These are phyloP conservation scores for Bretschneidera sinensis DNA, from an alignment of 345 rosid genomes.

Conservation along the genomic window DNA sequence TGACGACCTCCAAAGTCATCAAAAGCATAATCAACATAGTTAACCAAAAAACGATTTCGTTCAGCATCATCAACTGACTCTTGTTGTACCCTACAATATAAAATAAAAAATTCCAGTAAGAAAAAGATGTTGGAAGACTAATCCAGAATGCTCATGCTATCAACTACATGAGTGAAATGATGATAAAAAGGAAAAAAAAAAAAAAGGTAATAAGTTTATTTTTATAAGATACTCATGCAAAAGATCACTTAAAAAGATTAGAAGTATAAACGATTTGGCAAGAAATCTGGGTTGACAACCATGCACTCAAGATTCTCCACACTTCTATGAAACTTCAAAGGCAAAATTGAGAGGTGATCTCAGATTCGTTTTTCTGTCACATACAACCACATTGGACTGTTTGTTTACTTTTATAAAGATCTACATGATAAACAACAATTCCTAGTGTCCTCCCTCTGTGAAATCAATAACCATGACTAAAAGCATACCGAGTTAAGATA, in stretches of 20 bases:
- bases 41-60: conserved; percentile 88
- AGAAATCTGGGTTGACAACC: not conserved
- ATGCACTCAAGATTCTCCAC: not conserved
- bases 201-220: too few relatives aligned
- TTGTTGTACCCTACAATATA: conserved; percentile 83
- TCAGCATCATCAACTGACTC: conserved; percentile 97
- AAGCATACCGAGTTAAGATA: conserved; percentile 80
- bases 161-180: too few relatives aligned
- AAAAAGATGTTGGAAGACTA: not conserved
- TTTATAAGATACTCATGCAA: not conserved
- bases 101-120: conserved; percentile 17
- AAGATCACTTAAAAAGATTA: not conserved
- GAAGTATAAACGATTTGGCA: not conserved
- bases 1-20: conserved; percentile 99
- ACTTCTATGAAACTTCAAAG: too few relatives aligned
- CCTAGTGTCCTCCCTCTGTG: not conserved
- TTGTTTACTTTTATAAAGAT: not conserved
- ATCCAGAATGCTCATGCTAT: not conserved
- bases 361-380: not conserved
- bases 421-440: not conserved
- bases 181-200: too few relatives aligned
- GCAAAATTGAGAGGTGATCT: too few relatives aligned
- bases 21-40: conserved; percentile 91
- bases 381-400: not conserved
- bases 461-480: conserved; percentile 3